Base-by-base conservation (phyloP, 805 yeast genomes). In the Spathaspora arborariae region DNA sequence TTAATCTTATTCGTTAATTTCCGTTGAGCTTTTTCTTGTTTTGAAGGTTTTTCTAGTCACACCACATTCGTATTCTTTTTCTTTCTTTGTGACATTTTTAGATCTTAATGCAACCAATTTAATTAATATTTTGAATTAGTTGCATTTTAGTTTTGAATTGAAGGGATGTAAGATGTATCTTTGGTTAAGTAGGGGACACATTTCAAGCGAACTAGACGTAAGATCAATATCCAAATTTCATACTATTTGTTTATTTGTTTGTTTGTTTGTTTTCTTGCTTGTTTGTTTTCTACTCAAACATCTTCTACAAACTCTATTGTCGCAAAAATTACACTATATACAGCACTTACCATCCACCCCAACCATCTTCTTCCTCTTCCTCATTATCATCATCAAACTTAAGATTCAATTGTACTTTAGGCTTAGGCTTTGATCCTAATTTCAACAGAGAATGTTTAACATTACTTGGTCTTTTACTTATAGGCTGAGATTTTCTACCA, bases 331-430 rank as follows among this genome's bases (percentile, higher is more conserved):
- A 27, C 33, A 27, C 33, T 27, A 10, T 30, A 15, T 36, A 18
- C n/a, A 36, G 11, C 47, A 59, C 65, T 63, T 60, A 15, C 56
- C 60, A 44, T 54, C n/a, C 63, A 35, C 67, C 74, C 66, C 71
- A 64, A n/a, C 60, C 56, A 43, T 62, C 65, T 22, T 57, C 63
- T 3, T 59, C n/a, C n/a, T n/a, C 66, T 11, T 58, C 67, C 35
- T 30, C 10, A 13, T 60, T 63, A 16, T 51, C 51, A 24, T 56
- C 60, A n/a, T 47, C 50, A 21, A 60, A 46, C 44, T 58, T 57
- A 24, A 64, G 51, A 36, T 64, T 63, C 27, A 67, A 55, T 4
- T 60, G 48, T 3, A 68, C 51, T 1, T 46, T 56, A 13, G 49
- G 48, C 24, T 50, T 39, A 19, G 47, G 20, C 43, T 42, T 52